Evolutionary conservation across 495 filamentous ascomycete species (phyloP).

Genomic region (Neurospora sp.): DNA sequence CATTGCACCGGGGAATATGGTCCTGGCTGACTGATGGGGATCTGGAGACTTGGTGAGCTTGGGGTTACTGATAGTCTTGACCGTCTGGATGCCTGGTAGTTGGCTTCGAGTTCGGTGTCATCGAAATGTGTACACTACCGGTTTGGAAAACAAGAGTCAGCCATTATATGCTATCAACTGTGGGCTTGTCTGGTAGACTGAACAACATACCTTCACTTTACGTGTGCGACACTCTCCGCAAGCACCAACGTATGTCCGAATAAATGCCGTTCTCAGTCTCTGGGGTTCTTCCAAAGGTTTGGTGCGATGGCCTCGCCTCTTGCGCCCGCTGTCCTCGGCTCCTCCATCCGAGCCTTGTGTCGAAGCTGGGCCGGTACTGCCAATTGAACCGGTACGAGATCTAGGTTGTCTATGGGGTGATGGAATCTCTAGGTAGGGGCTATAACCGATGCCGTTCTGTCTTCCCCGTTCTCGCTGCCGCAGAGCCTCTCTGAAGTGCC

Average conservation of each 20-base stretch:
- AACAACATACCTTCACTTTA: slow-evolving; percentile 13
- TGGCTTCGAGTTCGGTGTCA: not conserved
- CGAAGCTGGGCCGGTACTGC: not conserved
- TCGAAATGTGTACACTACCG: slow-evolving; percentile 8
- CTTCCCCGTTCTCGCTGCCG: not conserved
- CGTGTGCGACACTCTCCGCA: slow-evolving; percentile 16
- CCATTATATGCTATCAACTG: not conserved
- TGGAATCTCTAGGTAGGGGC: not conserved
- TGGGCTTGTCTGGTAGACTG: not conserved
- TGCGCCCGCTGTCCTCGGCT: not conserved
- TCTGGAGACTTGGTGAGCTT: not conserved
- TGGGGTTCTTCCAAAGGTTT: slow-evolving; percentile 7
- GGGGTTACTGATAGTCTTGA: not conserved
- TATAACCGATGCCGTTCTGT: not conserved
- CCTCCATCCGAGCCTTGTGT: not conserved
- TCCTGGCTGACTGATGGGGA: not conserved
- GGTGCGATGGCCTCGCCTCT: slow-evolving; percentile 7
- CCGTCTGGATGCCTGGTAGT: slow-evolving; percentile 1
- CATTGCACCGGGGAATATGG: not conserved
- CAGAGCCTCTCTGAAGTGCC: not conserved
- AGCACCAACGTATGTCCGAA: slow-evolving; percentile 17
- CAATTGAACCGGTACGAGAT: not conserved
- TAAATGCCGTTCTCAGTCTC: slow-evolving; percentile 14
- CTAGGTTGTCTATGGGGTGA: not conserved
- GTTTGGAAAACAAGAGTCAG: not conserved